Base-by-base conservation (phyloP, 495 filamentous ascomycete genomes). In the Podospora fimiseda region DNA sequence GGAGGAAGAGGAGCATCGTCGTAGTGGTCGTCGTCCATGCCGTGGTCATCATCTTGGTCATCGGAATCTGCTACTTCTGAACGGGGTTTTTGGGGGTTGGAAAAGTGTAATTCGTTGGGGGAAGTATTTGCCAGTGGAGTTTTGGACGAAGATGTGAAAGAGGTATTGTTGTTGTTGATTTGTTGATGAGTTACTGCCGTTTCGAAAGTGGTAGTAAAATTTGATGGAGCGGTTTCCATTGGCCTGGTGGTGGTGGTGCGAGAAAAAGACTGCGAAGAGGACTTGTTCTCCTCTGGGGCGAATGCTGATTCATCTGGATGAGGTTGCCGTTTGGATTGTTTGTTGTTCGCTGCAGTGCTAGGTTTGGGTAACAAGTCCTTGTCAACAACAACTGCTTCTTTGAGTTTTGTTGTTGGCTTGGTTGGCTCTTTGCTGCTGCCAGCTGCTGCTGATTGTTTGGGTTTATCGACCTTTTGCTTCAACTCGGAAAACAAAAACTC, bases 1-100 rank as follows among this genome's bases (percentile, higher is more conserved):
- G 23, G 42, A 14, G 20, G 19, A 1, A 51, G 48, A 7, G 51
- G 2, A 16, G 53, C 52, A n/a, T n/a, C n/a, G n/a, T n/a, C n/a
- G n/a, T n/a, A n/a, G n/a, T n/a, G n/a, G n/a, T n/a, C n/a, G 16
- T 50, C 45, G 24, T 46, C 43, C 1, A 52, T 39, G 16, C 41
- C 47, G 22, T 51, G 24, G 43, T 58, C 50, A 20, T 52, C 60
- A 6, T 70, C 63, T 2, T 58, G 58, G 40, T 55, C 60, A 43
- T 76, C 70, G 0, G 73, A 76, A 52, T 74, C 73, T 13, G 68
- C 66, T n/a, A 76, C 58, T 52, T 74, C 71, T 56, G 38, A 1
- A 33, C 2, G 5, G 5, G 27, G 27, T 33, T 11, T 33, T 5
- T 11, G 5, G 57, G 27, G 1, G 64, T 42, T 0, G 70, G 52